These are phyloP conservation scores for Hericium erinaceus DNA, from an alignment of 768 basidiomycete genomes.

Conservation along the genomic window DNA sequence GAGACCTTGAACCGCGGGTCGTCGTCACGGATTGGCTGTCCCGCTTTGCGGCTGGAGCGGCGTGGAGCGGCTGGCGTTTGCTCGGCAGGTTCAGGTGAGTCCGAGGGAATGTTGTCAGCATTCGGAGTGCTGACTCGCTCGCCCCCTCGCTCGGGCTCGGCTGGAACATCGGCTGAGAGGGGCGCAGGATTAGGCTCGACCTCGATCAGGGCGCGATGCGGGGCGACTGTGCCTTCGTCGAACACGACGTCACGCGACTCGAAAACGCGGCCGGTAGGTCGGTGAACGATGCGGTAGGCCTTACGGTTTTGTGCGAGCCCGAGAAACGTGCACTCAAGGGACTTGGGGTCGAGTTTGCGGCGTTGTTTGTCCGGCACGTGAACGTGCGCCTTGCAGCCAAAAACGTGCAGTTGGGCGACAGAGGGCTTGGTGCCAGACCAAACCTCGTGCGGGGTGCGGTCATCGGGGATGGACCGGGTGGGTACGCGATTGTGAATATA, in stretches of 20 bases:
- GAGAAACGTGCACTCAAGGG: slow-evolving; percentile 8
- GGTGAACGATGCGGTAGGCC: slow-evolving; percentile 9
- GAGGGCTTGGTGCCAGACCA: slow-evolving; percentile 10
- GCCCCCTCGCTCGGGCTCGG: too few species aligned
- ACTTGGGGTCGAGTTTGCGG: slow-evolving; percentile 8
- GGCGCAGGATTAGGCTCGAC: neutral
- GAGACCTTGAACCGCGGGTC: neutral
- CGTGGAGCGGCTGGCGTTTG: too few species aligned
- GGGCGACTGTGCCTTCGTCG: slow-evolving; percentile 4
- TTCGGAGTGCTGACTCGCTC: too few species aligned
- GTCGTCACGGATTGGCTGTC: neutral
- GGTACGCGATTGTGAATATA: neutral
- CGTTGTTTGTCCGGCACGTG: slow-evolving; percentile 3
- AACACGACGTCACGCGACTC: slow-evolving; percentile 9
- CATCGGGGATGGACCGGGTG: neutral
- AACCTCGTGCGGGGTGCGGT: slow-evolving; percentile 1
- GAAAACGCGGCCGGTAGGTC: neutral
- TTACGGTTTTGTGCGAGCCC: slow-evolving; percentile 5
- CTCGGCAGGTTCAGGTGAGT: neutral
- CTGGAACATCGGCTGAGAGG: neutral
- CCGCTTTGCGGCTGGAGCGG: neutral
- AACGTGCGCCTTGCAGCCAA: slow-evolving; percentile 4
- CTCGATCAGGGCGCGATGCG: neutral
- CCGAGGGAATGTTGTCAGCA: too few species aligned
- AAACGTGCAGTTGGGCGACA: slow-evolving; percentile 1